phyloP scores from a whole-genome alignment of 345 rosid species.

The Syzygium aqueum region DNA sequence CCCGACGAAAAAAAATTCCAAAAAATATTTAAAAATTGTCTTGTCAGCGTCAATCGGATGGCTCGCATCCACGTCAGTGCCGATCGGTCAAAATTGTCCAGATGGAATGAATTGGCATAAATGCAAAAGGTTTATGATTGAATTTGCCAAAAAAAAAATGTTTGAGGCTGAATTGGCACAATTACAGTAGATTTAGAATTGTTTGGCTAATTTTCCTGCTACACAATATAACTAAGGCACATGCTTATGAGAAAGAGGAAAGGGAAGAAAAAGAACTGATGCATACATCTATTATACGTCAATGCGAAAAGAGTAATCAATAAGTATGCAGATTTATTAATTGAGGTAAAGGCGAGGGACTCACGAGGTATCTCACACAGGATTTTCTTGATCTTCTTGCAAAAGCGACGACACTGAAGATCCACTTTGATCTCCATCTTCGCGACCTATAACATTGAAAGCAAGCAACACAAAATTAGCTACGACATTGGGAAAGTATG shows the following conservation, averaged over 20 bases:
- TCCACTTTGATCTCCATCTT: not conserved
- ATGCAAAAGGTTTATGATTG: no score
- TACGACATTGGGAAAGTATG: not conserved
- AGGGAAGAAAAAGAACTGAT: not conserved
- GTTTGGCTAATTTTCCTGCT: not conserved
- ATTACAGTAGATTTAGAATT: no score
- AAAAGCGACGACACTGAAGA: not conserved
- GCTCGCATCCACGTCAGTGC: no score
- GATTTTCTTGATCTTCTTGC: conserved; percentile 59
- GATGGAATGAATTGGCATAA: no score
- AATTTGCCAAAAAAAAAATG: no score
- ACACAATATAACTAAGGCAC: not conserved
- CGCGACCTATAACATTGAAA: not conserved
- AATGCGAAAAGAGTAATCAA: not conserved
- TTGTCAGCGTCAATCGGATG: no score
- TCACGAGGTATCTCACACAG: conserved; percentile 60
- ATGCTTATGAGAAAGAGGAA: not conserved
- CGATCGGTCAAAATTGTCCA: no score
- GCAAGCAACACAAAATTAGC: not conserved
- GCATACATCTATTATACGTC: not conserved
- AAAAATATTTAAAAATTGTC: no score
- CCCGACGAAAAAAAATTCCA: no score
- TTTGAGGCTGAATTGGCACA: no score
- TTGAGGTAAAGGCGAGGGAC: conserved; percentile 1
- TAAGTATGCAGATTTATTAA: not conserved